Conservation (phyloP, 2,329 filamentous ascomycete species). For the Fusarium azukiicola region DNA sequence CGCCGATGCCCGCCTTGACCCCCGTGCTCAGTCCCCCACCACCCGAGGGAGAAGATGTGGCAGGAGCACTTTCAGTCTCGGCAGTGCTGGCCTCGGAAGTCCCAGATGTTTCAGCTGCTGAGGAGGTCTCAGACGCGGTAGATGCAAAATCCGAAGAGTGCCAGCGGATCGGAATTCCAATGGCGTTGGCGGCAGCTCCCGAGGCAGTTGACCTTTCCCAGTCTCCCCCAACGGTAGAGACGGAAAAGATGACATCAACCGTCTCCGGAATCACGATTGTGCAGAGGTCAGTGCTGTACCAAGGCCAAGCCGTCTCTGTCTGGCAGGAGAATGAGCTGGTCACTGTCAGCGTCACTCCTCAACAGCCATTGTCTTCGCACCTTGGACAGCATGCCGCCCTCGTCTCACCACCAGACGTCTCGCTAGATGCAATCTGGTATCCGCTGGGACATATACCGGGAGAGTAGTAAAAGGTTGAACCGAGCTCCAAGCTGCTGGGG, state of each 20-base stretch:
- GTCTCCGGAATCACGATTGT: background rate
- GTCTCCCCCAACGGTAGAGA: background rate
- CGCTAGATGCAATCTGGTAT: slow-evolving; percentile 1
- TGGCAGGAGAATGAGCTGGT: slow-evolving; percentile 11
- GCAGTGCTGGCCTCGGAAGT: background rate
- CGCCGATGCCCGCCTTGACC: slow-evolving; percentile 1
- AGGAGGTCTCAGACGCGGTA: background rate
- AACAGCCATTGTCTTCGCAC: background rate
- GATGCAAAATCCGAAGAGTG: slow-evolving; percentile 5
- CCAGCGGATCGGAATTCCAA: slow-evolving; percentile 4
- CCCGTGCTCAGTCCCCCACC: background rate
- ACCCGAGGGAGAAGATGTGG: background rate
- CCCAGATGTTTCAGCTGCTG: background rate
- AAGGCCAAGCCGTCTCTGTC: slow-evolving; percentile 10
- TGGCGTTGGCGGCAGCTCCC: slow-evolving; percentile 6
- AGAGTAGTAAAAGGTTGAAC: slow-evolving; percentile 14
- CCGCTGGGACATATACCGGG: slow-evolving; percentile 11
- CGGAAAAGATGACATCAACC: background rate
- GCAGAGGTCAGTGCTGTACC: slow-evolving; percentile 12
- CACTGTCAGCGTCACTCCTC: background rate
- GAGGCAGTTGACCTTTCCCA: slow-evolving; percentile 8
- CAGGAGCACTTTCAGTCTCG: background rate
- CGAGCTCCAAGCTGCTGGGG: background rate
- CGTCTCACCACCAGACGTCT: background rate
- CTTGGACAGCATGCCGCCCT: slow-evolving; percentile 17